These are phyloP conservation scores for Dujonia santamariae DNA, from an alignment of 1,139 yeast species.

Conservation along the genomic window DNA sequence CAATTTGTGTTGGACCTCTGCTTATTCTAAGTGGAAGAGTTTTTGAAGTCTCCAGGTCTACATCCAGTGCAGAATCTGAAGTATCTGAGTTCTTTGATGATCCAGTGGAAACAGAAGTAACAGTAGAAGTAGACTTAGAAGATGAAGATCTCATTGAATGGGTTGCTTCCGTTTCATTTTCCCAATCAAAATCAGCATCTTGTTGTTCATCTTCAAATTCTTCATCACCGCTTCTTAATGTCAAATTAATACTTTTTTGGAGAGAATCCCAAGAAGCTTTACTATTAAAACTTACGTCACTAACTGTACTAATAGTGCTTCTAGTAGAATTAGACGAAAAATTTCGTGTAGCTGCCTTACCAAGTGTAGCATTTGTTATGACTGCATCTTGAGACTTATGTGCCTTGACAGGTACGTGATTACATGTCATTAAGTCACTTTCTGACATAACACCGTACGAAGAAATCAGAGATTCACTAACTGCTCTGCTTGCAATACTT, in stretches of 20 bases:
- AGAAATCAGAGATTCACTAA: conserved; percentile 5
- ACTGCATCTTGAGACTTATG: too few species aligned
- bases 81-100: neutral
- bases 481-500: conserved; percentile 1
- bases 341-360: too few species aligned
- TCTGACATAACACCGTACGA: conserved; percentile 1
- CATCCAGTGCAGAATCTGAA: conserved; percentile 1
- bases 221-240: conserved; percentile 6
- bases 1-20: neutral
- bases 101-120: neutral
- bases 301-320: conserved; percentile 6
- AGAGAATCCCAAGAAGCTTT: conserved; percentile 32
- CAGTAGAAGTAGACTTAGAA: neutral
- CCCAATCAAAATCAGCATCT: neutral
- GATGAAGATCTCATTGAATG: neutral
- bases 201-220: neutral
- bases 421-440: too few species aligned
- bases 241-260: conserved; percentile 32
- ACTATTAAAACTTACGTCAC: neutral
- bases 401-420: too few species aligned
- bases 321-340: too few species aligned
- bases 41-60: neutral
- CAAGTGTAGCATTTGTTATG: too few species aligned
- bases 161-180: neutral
- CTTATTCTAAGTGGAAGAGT: conserved; percentile 4